Evolutionary conservation across 192 early-diverging fungal genomes (phyloP).

Genomic region (Podila minutissima): DNA sequence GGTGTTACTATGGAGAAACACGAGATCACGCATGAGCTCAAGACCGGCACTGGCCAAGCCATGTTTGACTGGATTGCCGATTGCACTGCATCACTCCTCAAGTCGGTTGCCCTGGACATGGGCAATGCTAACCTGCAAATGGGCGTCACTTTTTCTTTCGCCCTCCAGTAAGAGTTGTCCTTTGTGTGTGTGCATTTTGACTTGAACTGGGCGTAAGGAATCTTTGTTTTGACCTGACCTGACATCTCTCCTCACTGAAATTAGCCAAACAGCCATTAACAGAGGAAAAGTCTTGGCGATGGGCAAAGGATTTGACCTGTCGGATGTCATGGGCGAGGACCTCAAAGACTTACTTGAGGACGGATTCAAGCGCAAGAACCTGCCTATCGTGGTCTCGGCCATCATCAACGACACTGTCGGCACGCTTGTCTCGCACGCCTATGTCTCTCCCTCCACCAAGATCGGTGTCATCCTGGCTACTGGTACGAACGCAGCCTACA

Average conservation of each 20-base stretch:
- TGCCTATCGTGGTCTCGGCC: conserved; percentile 82
- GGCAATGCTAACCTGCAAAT: conserved; percentile 59
- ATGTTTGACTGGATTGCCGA: conserved; percentile 86
- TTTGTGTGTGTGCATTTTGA: not conserved
- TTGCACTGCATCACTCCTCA: conserved; percentile 58
- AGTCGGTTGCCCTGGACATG: conserved; percentile 32
- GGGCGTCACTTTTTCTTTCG: conserved; percentile 84
- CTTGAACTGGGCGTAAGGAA: too few relatives aligned
- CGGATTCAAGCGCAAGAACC: conserved; percentile 71
- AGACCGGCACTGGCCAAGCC: conserved; percentile 68
- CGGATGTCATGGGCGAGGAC: conserved; percentile 78
- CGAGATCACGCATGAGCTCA: conserved; percentile 73
- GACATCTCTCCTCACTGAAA: not conserved
- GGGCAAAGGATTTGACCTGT: conserved; percentile 85
- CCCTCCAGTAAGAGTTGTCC: conserved; percentile 66
- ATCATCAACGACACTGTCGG: conserved; percentile 96
- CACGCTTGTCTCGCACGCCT: conserved; percentile 88
- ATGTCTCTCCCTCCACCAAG: conserved; percentile 75
- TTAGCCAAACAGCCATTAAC: conserved; percentile 57
- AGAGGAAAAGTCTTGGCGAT: conserved; percentile 52
- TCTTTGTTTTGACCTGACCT: conserved; percentile 1
- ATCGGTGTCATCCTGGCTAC: conserved; percentile 91
- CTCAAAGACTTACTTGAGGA: conserved; percentile 83
- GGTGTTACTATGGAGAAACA: conserved; percentile 56
- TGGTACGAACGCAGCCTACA: conserved; percentile 92